phyloP scores from a whole-genome alignment of 2,329 filamentous ascomycete genomes.

The Teratosphaeriaceae sp. region DNA sequence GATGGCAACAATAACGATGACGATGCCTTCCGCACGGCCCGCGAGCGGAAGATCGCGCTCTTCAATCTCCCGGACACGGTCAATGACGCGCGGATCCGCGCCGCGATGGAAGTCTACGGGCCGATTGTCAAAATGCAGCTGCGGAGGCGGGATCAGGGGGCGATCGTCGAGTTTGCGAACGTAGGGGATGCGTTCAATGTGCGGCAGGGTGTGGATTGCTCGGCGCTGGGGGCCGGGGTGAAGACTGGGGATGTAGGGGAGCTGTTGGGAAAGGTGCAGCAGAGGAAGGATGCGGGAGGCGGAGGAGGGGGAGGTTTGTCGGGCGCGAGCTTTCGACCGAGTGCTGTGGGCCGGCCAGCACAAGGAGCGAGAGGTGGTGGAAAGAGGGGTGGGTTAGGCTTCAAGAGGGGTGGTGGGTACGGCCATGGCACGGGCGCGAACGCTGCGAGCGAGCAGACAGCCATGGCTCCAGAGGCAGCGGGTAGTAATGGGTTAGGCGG shows the following conservation, averaged over 20 bases:
- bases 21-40: slow-evolving; percentile 22
- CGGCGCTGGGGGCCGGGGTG: slow-evolving; percentile 33
- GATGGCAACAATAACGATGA: no score
- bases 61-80: slow-evolving; percentile 88
- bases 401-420: slow-evolving; percentile 37
- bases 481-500: slow-evolving; percentile 2
- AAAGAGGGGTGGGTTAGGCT: slow-evolving; percentile 42
- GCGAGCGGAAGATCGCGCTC: slow-evolving; percentile 67
- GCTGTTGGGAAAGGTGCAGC: slow-evolving; percentile 40
- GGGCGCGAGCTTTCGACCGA: slow-evolving; percentile 20
- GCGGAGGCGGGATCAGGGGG: slow-evolving; percentile 75
- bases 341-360: slow-evolving; percentile 32
- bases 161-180: slow-evolving; percentile 74
- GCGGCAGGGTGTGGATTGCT: slow-evolving; percentile 40
- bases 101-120: slow-evolving; percentile 65
- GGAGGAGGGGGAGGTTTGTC: slow-evolving; percentile 3
- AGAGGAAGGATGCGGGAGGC: slow-evolving; percentile 27
- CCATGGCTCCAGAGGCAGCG: not conserved
- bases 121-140: slow-evolving; percentile 68
- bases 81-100: slow-evolving; percentile 74
- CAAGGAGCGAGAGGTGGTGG: slow-evolving; percentile 38
- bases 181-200: slow-evolving; percentile 66
- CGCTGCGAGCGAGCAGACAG: slow-evolving; percentile 2
- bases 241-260: slow-evolving; percentile 47
- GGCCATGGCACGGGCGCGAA: slow-evolving; percentile 19